Percentiles rank a stretch among this genome's conserved stretches.
Evolutionary conservation across 345 rosid species (phyloP).

Genomic region (Nephelium lappaceum): DNA sequence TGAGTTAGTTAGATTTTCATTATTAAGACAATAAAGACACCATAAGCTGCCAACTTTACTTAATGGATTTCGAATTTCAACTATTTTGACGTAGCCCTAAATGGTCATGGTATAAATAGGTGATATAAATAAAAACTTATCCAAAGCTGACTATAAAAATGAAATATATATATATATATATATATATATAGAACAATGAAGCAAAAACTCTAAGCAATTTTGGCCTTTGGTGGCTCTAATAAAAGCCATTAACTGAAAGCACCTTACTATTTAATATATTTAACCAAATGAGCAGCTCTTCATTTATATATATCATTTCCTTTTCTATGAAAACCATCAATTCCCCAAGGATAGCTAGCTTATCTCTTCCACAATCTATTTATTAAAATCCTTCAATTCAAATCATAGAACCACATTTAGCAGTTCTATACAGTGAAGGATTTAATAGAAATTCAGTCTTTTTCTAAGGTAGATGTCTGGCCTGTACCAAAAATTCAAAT

Average conservation of each 20-base stretch:
- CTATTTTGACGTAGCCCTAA: background rate
- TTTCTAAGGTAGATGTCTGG: no score
- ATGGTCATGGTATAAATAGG: background rate
- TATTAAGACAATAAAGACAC: background rate
- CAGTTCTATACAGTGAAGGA: no score
- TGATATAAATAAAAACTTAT: slow-evolving; percentile 23
- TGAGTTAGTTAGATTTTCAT: background rate
- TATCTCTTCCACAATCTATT: background rate
- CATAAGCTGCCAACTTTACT: background rate
- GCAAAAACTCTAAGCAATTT: slow-evolving; percentile 12
- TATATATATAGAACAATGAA: slow-evolving; percentile 5
- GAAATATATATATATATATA: background rate
- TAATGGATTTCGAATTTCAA: slow-evolving; percentile 4
- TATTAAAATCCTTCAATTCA: background rate
- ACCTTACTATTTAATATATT: slow-evolving; percentile 25
- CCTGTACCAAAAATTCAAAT: no score
- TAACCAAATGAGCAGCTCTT: slow-evolving; percentile 18
- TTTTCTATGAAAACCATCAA: background rate
- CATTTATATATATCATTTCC: slow-evolving; percentile 6
- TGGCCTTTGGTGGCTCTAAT: slow-evolving; percentile 32
- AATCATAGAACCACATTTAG: background rate
- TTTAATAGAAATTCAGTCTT: no score
- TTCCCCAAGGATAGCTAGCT: background rate
- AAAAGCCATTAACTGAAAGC: slow-evolving; percentile 36
- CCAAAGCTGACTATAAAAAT: slow-evolving; percentile 7